Base-by-base conservation (phyloP, 495 filamentous ascomycete species). In the Xylaria acuta region DNA sequence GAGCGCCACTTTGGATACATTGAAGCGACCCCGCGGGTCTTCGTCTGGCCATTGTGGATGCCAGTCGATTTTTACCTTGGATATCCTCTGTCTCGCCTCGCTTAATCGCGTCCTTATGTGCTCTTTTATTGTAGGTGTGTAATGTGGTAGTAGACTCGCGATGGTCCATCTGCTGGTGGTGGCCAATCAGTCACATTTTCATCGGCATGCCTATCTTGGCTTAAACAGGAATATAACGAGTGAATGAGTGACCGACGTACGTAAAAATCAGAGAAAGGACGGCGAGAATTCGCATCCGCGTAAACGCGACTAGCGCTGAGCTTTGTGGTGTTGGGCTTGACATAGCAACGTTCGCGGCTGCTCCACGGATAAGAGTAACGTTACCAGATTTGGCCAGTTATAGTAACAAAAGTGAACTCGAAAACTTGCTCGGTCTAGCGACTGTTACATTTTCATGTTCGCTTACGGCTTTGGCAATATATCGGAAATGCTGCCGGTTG, bases 1-100 rank as follows among this genome's bases (percentile, higher is more conserved):
- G 59, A 87, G 77, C 51, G 85, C 85, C 20, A 87, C 73, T 73
- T 86, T 87, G 20, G 82, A 82, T 53, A 78, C 67, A 71, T 86
- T 86, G 77, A 81, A 86, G 30, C 27, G 70, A 36, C 64, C 70
- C 54, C 78, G 78, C 36, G 80, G 78, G 70, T 84, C 80, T 54
- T 76, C 63, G 11, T 66, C 58, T 12, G 68, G 68, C 60, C 63
- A 30, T 47, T 18, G 51, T 25, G 69, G 36, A 66, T 80, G 74
- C 80, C 80, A 85, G 74, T 84, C 80, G 20, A 84, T 74, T 69
- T 83, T 83, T 60, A 85, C 74, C 32, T 77, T 75, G 2, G 84
- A 81, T 11, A 84, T 71, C 66, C 79, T 80, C 67, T 81, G 79
- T 38, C 80, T 75, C 18, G 82, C 78, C 64, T 80, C 81, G 58